Evolutionary conservation across 2,329 filamentous ascomycete genomes (phyloP).

Genomic region (Aspergillus fijiensis): DNA sequence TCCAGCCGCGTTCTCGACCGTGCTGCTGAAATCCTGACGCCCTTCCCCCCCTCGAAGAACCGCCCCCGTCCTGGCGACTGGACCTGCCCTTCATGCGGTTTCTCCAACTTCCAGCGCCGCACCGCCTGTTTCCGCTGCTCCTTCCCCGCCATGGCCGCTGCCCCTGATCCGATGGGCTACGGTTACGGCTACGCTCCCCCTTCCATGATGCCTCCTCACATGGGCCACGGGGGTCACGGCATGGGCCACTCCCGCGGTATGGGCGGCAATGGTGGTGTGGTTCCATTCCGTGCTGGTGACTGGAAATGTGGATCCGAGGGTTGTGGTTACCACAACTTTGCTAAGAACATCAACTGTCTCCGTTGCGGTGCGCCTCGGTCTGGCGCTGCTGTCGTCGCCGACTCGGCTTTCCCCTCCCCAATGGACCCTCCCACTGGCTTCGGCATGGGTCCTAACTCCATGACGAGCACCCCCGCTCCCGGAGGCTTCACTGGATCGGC

Average conservation of each 20-base stretch:
- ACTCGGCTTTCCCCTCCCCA: constrained; percentile 84
- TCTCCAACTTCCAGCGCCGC: constrained; percentile 98
- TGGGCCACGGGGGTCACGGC: constrained; percentile 60
- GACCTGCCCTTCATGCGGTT: constrained; percentile 98
- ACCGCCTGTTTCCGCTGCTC: constrained; percentile 99
- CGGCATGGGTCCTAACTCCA: constrained; percentile 82
- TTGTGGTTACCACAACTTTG: constrained; percentile 98
- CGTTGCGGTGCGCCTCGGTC: constrained; percentile 94
- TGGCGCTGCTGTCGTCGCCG: constrained; percentile 88
- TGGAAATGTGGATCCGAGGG: constrained; percentile 99
- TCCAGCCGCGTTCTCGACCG: constrained; percentile 95
- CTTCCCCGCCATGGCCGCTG: constrained; percentile 88
- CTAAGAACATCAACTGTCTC: constrained; percentile 97
- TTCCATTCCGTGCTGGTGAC: constrained; percentile 96
- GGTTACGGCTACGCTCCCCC: constrained; percentile 64
- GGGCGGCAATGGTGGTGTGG: constrained; percentile 75
- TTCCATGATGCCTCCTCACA: constrained; percentile 77
- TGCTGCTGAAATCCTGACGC: constrained; percentile 91
- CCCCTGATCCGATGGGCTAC: constrained; percentile 72
- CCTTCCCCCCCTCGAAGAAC: constrained; percentile 98
- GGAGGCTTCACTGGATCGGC: constrained; percentile 71
- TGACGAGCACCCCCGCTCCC: constrained; percentile 77
- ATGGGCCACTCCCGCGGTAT: constrained; percentile 62
- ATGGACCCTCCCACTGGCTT: constrained; percentile 86
- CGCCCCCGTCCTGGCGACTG: constrained; percentile 94